Conservation (phyloP, 305 asterid species). For the Galium porrigens region DNA sequence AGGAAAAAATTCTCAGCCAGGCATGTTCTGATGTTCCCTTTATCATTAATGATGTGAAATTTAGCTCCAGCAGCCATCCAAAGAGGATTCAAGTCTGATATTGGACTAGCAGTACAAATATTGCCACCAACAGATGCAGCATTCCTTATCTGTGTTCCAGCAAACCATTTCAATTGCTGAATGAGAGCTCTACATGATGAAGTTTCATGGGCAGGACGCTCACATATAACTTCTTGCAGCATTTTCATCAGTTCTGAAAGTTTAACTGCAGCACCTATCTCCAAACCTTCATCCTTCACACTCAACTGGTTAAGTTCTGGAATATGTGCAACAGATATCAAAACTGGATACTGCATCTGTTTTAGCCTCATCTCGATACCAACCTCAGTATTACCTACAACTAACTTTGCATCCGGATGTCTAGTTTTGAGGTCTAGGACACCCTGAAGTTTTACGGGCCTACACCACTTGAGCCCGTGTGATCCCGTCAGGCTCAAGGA, state of each 20-base stretch:
- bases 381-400: conserved; percentile 87
- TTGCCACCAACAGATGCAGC: conserved; percentile 86
- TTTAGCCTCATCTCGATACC: conserved; percentile 81
- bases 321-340: conserved; percentile 49
- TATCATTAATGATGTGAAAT: conserved; percentile 46
- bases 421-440: conserved; percentile 51
- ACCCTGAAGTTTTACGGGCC: conserved; percentile 59
- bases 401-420: conserved; percentile 53
- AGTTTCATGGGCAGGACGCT: conserved; percentile 45
- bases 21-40: conserved; percentile 48
- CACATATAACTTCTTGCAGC: conserved; percentile 28
- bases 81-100: conserved; percentile 86
- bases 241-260: conserved; percentile 54
- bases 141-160: conserved; percentile 80
- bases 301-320: conserved; percentile 56
- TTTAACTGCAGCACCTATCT: conserved; percentile 74
- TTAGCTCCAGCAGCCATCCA: conserved; percentile 80
- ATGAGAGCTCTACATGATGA: conserved; percentile 67
- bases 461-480: conserved; percentile 64
- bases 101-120: conserved; percentile 95
- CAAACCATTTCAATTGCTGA: conserved; percentile 82
- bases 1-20: conserved; percentile 52
- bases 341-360: conserved; percentile 52
- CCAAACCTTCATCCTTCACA: conserved; percentile 59
- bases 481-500: conserved; percentile 46